These are phyloP conservation scores for Wickerhamomyces ciferrii DNA, from an alignment of 805 yeast species.

Conservation along the genomic window DNA sequence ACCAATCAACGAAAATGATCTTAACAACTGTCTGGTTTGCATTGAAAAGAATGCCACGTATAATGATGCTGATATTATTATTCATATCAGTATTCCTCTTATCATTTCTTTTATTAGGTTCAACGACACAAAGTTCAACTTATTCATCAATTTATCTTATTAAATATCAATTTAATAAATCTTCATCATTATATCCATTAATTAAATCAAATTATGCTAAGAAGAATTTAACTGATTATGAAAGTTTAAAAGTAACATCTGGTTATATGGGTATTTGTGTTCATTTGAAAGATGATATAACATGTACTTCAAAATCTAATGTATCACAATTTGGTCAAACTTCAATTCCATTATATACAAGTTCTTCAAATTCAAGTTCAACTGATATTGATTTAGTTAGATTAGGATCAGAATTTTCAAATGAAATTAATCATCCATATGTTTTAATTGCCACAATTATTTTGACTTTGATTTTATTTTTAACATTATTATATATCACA, in stretches of 20 bases:
- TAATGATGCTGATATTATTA: constrained; percentile 33
- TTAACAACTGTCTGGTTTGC: constrained; percentile 18
- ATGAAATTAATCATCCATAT: constrained; percentile 47
- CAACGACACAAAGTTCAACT: constrained; percentile 32
- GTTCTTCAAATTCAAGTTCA: constrained; percentile 25
- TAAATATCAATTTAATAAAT: constrained; percentile 40
- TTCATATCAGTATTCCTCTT: constrained; percentile 45
- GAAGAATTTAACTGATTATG: constrained; percentile 27
- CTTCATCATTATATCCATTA: constrained; percentile 36
- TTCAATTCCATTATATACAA: constrained; percentile 29
- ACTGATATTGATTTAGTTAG: constrained; percentile 38
- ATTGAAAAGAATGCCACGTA: constrained; percentile 36
- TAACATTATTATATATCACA: constrained; percentile 35
- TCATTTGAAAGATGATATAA: constrained; percentile 23
- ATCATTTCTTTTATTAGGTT: constrained; percentile 52
- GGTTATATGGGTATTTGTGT: constrained; percentile 59
- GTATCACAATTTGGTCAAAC: constrained; percentile 21
- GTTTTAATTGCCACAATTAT: constrained; percentile 44
- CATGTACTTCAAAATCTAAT: constrained; percentile 32
- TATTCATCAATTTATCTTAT: constrained; percentile 47
- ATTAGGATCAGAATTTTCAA: constrained; percentile 39
- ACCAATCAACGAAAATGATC: no score
- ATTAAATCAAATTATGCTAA: constrained; percentile 31
- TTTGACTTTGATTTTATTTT: constrained; percentile 34
- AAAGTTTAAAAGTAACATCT: constrained; percentile 39